Percentiles rank a stretch among this genome's conserved stretches.
Conservation (phyloP, 1,284 basidiomycete species). For the Cutaneotrichosporon sp. region DNA sequence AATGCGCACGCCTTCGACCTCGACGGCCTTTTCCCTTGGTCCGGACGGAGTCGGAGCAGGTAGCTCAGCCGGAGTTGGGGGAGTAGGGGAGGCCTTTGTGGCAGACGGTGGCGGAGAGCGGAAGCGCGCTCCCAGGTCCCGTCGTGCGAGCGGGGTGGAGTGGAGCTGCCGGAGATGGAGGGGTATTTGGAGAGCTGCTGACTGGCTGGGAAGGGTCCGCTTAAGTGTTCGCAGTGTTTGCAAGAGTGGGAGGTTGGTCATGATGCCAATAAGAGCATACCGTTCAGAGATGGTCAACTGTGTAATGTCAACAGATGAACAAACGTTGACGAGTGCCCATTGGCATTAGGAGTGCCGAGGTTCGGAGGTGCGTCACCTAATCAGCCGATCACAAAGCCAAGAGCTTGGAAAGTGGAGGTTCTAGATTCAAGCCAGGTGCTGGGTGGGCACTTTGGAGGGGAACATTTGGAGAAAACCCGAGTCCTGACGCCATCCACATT, state of each 20-base stretch:
- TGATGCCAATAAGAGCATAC: neutral
- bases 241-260: neutral
- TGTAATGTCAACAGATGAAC: neutral
- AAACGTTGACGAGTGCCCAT: too few species aligned
- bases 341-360: too few species aligned
- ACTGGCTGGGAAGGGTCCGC: neutral
- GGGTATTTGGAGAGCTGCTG: neutral
- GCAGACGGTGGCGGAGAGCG: constrained; percentile 8
- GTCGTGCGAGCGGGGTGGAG: neutral
- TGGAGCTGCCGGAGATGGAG: constrained; percentile 4
- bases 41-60: neutral
- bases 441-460: too few species aligned
- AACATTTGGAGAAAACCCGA: neutral
- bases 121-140: constrained; percentile 23
- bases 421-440: neutral
- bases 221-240: neutral
- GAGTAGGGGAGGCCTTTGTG: neutral
- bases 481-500: neutral
- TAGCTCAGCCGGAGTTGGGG: neutral
- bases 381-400: neutral
- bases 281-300: neutral
- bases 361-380: neutral
- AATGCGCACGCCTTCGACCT: constrained; percentile 38
- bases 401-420: neutral
- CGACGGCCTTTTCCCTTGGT: constrained; percentile 28